A percentile compares a stretch with the other conserved stretches of the same genome.
Evolutionary conservation across 169 alveolate species (phyloP).

Genomic region (Babesia divergens): DNA sequence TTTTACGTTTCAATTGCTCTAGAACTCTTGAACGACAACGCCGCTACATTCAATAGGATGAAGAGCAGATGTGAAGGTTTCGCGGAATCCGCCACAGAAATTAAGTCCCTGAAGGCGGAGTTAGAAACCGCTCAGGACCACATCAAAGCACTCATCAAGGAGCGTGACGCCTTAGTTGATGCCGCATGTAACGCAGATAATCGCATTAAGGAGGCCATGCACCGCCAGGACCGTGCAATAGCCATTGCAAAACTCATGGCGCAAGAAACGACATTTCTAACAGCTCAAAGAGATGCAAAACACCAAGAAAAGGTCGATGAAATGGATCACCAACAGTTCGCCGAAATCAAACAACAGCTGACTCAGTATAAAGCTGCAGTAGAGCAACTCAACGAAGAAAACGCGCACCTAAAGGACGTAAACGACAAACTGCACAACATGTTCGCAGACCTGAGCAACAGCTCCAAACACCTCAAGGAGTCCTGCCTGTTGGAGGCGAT

Average conservation of each 20-base stretch:
- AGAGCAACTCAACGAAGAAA: constrained; percentile 56
- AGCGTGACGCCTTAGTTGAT: constrained; percentile 24
- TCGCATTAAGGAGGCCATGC: constrained; percentile 48
- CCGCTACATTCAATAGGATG: constrained; percentile 49
- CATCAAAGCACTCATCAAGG: constrained; percentile 33
- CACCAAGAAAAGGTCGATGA: neutral
- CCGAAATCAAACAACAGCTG: neutral
- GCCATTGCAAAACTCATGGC: constrained; percentile 59
- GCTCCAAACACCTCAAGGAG: constrained; percentile 24
- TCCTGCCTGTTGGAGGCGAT: constrained; percentile 42
- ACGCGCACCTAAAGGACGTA: constrained; percentile 48
- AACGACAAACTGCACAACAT: constrained; percentile 59
- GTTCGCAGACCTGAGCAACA: constrained; percentile 57
- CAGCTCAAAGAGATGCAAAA: neutral
- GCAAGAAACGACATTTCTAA: neutral
- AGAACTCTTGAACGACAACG: constrained; percentile 53
- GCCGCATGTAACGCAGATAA: constrained; percentile 1
- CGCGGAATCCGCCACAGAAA: constrained; percentile 23
- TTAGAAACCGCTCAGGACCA: constrained; percentile 23
- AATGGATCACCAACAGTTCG: neutral
- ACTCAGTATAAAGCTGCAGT: constrained; percentile 15
- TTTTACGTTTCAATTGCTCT: neutral
- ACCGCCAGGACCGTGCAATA: constrained; percentile 55
- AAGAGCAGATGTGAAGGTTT: constrained; percentile 33
- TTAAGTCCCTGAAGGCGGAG: constrained; percentile 25